A percentile compares a stretch with the other conserved stretches of the same genome.
phyloP scores from a whole-genome alignment of 2,329 filamentous ascomycete genomes.

The Penicillium sclerotigenum region DNA sequence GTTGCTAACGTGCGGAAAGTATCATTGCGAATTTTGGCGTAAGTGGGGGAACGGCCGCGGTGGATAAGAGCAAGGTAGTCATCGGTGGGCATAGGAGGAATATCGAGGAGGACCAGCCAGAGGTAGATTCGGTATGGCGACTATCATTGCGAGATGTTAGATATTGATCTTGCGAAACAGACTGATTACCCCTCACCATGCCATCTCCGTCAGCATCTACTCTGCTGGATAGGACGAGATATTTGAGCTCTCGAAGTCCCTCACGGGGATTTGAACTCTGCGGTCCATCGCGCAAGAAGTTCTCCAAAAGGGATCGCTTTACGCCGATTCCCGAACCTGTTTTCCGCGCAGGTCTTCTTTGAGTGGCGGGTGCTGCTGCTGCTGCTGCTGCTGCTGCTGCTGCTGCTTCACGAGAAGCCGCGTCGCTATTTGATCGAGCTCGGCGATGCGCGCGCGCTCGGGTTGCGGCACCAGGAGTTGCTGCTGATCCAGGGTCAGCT shows the following conservation, averaged over 20 bases:
- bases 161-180: neutral
- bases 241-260: conserved; percentile 47
- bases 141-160: conserved; percentile 46
- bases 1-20: conserved; percentile 95
- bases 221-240: conserved; percentile 49
- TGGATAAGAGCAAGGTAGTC: conserved; percentile 87
- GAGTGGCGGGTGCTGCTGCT: conserved; percentile 20
- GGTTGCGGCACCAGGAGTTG: conserved; percentile 25
- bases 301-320: conserved; percentile 60
- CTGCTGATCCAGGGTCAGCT: conserved; percentile 25
- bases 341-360: conserved; percentile 42
- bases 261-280: conserved; percentile 60
- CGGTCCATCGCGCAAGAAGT: conserved; percentile 76
- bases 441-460: conserved; percentile 45
- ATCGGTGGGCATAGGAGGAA: conserved; percentile 79
- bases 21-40: conserved; percentile 97
- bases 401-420: conserved; percentile 44
- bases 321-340: conserved; percentile 43
- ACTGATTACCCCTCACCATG: conserved; percentile 43
- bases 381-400: conserved; percentile 20
- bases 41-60: conserved; percentile 87
- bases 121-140: conserved; percentile 91
- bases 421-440: conserved; percentile 71
- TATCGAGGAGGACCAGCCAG: conserved; percentile 90
- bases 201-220: conserved; percentile 53